Evolutionary conservation across 352 stramenopile genomes (phyloP), one percentile per base, ranked within the genome.

Genomic region (Pythium folliculosum): DNA sequence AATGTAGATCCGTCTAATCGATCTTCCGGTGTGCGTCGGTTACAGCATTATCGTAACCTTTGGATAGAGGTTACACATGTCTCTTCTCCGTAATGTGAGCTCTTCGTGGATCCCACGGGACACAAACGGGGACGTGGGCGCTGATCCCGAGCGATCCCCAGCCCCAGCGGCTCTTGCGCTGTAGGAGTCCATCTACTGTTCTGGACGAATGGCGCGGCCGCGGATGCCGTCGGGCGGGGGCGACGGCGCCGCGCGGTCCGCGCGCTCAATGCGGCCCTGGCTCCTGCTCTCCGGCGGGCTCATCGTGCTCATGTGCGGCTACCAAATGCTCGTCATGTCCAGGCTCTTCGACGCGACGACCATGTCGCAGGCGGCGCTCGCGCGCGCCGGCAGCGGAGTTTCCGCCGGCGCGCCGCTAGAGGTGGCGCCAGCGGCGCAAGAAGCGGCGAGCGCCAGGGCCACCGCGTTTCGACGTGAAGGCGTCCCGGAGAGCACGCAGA

Each of bases 301-400:
- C 21, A 68, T 67, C 58, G 61, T 60, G 13, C 10, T 68, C 32
- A 49, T 68, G 17, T 65, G 53, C 47, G 40, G 5, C 12, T 72
- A 72, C 38, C 58, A 72, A 57, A 61, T 63, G 51, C 51, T 67
- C 22, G 54, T 67, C 0, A 53, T 67, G 51, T 50, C 58, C 32
- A 44, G 58, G 27, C 58, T 72, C 55, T 67, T 72, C 35, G 51
- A 72, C 27, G 16, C 65, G 44, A 16, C 21, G 38, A 44, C 50
- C 1, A 45, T 70, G 25, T 60, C 63, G 16, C 25, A 56, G 14
- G 22, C 19, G 37, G 62, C 62, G 30, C 62, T 49, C 27, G 32
- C 52, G 19, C 62, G 52, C 40, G 38, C 14, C 23, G 30, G 14
- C 40, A 35, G 21, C 55, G 43, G 22, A 22, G 6, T 5, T 52